These are phyloP conservation scores for Scutellaria minor DNA, from an alignment of 257 asterid genomes.

Conservation along the genomic window DNA sequence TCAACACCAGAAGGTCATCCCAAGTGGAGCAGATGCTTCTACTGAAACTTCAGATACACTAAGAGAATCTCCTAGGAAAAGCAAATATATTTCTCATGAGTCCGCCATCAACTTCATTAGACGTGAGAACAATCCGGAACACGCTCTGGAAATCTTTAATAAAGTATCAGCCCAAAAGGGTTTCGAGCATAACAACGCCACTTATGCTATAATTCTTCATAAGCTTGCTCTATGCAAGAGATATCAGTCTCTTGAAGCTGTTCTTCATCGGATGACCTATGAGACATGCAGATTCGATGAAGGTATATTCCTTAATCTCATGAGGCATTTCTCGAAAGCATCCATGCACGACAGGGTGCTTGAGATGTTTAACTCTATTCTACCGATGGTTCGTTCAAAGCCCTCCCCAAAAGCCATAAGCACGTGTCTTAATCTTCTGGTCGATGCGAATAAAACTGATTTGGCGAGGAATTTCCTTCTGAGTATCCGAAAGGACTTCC, in stretches of 20 bases:
- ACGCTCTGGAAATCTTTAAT: constrained; percentile 69
- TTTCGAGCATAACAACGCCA: constrained; percentile 74
- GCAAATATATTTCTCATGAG: constrained; percentile 67
- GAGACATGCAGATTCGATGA: constrained; percentile 92
- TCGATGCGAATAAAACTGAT: constrained; percentile 70
- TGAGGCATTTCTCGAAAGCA: constrained; percentile 82
- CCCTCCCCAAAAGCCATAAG: constrained; percentile 90
- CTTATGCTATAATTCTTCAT: constrained; percentile 74
- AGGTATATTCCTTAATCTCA: constrained; percentile 83
- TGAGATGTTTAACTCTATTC: constrained; percentile 70
- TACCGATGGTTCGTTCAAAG: constrained; percentile 64
- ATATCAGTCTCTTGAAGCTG: constrained; percentile 59
- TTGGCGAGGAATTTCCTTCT: constrained; percentile 67
- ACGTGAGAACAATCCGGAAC: constrained; percentile 63
- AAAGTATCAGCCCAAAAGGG: constrained; percentile 71
- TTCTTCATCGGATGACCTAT: constrained; percentile 80
- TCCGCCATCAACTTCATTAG: constrained; percentile 54
- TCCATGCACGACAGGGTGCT: constrained; percentile 70
- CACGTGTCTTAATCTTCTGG: constrained; percentile 86
- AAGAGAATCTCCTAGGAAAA: constrained; percentile 43
- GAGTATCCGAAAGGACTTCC: constrained; percentile 59
- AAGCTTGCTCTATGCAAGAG: constrained; percentile 75
- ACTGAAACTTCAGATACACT: constrained; percentile 35
- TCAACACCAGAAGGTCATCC: constrained; percentile 35
- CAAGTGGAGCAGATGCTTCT: constrained; percentile 41